phyloP scores from a whole-genome alignment of 1,284 basidiomycete species.

The Pseudozyma thailandica region DNA sequence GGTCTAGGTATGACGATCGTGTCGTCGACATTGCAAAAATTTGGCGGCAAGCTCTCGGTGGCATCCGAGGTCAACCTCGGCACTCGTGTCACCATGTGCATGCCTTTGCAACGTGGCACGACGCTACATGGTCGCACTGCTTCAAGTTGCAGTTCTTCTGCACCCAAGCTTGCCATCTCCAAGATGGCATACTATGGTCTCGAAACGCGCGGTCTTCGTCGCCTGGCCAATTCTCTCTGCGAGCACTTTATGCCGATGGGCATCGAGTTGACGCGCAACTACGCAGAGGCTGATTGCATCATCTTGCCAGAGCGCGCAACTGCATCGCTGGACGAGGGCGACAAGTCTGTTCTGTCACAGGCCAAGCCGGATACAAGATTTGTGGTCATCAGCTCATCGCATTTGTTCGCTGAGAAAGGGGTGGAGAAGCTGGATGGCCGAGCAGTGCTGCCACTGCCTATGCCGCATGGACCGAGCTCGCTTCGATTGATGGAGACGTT shows the following conservation, averaged over 20 bases:
- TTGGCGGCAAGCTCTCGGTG: slow-evolving; percentile 48
- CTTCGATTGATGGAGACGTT: slow-evolving; percentile 45
- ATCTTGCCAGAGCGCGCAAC: slow-evolving; percentile 24
- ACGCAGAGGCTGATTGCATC: slow-evolving; percentile 39
- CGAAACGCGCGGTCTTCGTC: slow-evolving; percentile 36
- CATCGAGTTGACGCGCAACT: slow-evolving; percentile 29
- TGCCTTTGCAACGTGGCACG: slow-evolving; percentile 26
- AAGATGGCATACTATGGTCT: slow-evolving; percentile 34
- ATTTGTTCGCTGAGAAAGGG: slow-evolving; percentile 8
- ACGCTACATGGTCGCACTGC: slow-evolving; percentile 11
- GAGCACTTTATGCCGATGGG: slow-evolving; percentile 31
- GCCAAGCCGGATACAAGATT: slow-evolving; percentile 32
- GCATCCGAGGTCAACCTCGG: slow-evolving; percentile 46
- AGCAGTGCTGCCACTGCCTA: slow-evolving; percentile 31
- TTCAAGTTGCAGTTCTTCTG: not conserved
- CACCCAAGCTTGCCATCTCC: slow-evolving; percentile 17
- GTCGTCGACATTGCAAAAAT: slow-evolving; percentile 44
- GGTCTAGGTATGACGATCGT: slow-evolving; percentile 59
- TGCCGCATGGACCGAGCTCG: slow-evolving; percentile 52
- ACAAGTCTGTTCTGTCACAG: slow-evolving; percentile 10
- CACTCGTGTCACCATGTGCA: slow-evolving; percentile 46
- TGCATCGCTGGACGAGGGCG: slow-evolving; percentile 15
- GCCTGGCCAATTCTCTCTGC: slow-evolving; percentile 31
- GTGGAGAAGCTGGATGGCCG: slow-evolving; percentile 31
- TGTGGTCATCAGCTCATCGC: slow-evolving; percentile 26